Evolutionary conservation across 768 basidiomycete species (phyloP), one percentile per base, ranked within the genome.

Genomic region (Mycena sanguinolenta): DNA sequence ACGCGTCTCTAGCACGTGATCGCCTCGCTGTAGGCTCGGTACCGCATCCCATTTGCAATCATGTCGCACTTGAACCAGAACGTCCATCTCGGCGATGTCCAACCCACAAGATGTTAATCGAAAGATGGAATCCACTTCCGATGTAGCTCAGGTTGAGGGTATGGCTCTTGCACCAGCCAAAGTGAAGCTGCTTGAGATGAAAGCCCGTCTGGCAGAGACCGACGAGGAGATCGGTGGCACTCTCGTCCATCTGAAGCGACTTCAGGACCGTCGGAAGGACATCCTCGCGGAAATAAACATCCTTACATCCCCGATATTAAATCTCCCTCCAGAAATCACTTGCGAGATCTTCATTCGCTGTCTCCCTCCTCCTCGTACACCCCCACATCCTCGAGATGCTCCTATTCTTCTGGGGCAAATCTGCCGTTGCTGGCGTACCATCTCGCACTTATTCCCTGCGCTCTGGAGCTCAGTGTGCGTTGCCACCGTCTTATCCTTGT

Each of bases 151-250:
- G 7, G 2, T n/a, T 14, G n/a, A 34, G 19, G 36, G 23, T 16
- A 34, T 38, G 6, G n/a, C 17, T 4, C 27, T 27, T 36, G 13
- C 17, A n/a, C 55, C 14, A 25, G 34, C 55, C 3, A 30, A 30
- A 38, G 5, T 25, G 25, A 44, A 12, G 34, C 44, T 65, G 17
- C 2, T 17, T 2, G 64, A 32, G 8, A 19, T 49, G 3, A 46
- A 58, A 14, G 12, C n/a, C 13, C 69, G 57, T 27, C 63, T 70
- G 5, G 49, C 59, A 1, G 69, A 65, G 9, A 42, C 59, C 3
- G 68, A 69, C 50, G 64, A 57, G 5, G 68, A 73, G 46, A 69
- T 73, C n/a, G 60, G 58, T 3, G 72, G 68, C 2, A 73, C 72
- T 17, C 39, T 70, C 13, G 58, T 54, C 12, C 72, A 73, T 39